Evolutionary conservation across 352 stramenopile genomes (phyloP), one percentile per base, ranked within the genome.

Genomic region (Globisporangium alternatum): DNA sequence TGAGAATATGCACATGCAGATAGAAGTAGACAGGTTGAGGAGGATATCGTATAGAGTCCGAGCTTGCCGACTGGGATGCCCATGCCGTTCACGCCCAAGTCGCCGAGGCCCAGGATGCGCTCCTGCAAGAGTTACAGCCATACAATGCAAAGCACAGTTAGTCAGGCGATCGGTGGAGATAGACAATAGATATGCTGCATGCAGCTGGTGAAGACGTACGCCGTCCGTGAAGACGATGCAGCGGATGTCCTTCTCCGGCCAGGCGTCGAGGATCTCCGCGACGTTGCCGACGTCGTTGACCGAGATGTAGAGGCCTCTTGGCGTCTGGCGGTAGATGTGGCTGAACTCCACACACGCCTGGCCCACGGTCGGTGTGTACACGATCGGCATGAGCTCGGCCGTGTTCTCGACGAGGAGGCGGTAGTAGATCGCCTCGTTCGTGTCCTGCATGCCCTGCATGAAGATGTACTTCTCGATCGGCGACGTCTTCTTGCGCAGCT

Each of bases 201-300:
- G 2, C 17, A 48, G 41, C 17, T 21, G 15, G 7, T 10, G 0
- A 2, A 48, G 41, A 48, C 54, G 37, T 48, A 60, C 54, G 25
- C 97, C 97, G 75, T 99, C 97, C 2, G 96, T 99, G 39, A 99
- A 97, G 17, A 98, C 96, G 72, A 99, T 98, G 45, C 97, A 91
- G 52, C 91, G 84, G 22, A 99, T 96, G 75, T 98, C 90, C 57
- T 98, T 96, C 66, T 98, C 85, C 22, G 96, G 95, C 96, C 96
- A 99, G 62, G 98, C 97, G 72, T 97, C 91, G 10, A 98, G 75
- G 68, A 98, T 96, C 56, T 96, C 77, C 25, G 80, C 79, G 53
- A 98, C 87, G 56, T 78, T 72, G 65, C 87, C 85, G 10, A 92
- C 67, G 73, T 96, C 85, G 59, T 93, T 88, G 55, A 94, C 65